Percentiles rank a stretch among this genome's conserved stretches.
phyloP scores from a whole-genome alignment of 352 stramenopile genomes.

The Phytophthora cryptogea region DNA sequence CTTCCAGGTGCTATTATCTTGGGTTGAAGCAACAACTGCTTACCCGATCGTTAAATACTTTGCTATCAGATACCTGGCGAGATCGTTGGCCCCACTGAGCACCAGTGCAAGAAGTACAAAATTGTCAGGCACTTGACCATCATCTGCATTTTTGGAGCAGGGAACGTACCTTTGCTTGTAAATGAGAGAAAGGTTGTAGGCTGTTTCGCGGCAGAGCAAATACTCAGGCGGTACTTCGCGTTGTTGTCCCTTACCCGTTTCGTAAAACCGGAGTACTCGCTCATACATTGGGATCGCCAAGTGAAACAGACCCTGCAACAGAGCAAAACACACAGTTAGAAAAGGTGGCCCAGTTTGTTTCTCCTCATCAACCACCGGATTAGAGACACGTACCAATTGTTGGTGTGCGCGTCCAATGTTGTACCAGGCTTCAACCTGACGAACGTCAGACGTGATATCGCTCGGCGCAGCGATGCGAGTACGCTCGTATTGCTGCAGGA shows the following conservation, averaged over 20 bases:
- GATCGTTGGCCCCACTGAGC: constrained; percentile 69
- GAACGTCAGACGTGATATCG: constrained; percentile 64
- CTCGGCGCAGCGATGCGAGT: constrained; percentile 50
- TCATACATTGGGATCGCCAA: constrained; percentile 90
- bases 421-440: constrained; percentile 83
- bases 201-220: constrained; percentile 77
- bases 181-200: constrained; percentile 89
- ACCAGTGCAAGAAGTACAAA: not conserved
- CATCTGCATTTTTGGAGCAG: not conserved
- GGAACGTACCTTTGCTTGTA: constrained; percentile 81
- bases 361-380: not conserved
- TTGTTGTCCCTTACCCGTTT: constrained; percentile 53
- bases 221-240: constrained; percentile 66
- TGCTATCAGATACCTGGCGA: constrained; percentile 74
- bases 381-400: constrained; percentile 65
- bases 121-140: not conserved
- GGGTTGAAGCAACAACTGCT: not conserved
- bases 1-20: not conserved
- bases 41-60: constrained; percentile 77
- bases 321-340: not conserved
- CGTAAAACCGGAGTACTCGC: constrained; percentile 80
- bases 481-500: constrained; percentile 82
- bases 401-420: constrained; percentile 87
- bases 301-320: constrained; percentile 77
- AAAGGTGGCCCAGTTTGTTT: too few species aligned